These are phyloP conservation scores for Gracilaria vermiculophylla DNA, from an alignment of 23 red algal species.

Conservation along the genomic window DNA sequence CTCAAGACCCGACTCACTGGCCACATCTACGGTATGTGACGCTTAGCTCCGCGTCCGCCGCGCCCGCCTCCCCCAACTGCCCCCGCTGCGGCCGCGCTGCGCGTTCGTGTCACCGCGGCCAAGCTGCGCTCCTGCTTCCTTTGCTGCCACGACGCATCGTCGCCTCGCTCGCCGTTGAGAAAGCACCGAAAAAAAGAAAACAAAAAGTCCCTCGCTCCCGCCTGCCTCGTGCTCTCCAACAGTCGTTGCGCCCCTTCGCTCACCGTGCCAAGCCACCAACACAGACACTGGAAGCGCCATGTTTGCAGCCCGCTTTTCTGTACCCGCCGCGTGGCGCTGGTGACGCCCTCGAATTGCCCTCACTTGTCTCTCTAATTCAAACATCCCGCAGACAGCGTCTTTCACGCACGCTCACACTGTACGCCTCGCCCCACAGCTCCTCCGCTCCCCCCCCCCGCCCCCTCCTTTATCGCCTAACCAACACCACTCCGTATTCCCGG, in stretches of 20 bases:
- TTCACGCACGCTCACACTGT: slow-evolving; percentile 2
- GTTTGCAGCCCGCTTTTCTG: not conserved
- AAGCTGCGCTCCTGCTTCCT: not conserved
- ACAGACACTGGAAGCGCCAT: no score
- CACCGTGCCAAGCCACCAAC: not conserved
- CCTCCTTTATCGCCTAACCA: not conserved
- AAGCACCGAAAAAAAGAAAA: not conserved
- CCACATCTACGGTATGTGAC: slow-evolving; percentile 49
- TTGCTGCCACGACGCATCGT: not conserved
- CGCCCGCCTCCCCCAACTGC: not conserved
- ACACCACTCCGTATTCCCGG: not conserved
- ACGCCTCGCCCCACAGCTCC: not conserved
- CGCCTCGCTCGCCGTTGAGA: no score
- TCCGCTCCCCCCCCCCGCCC: no score
- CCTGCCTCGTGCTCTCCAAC: not conserved
- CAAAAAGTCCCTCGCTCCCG: not conserved
- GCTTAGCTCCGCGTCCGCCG: not conserved
- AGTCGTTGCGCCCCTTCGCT: not conserved
- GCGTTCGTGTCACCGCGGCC: not conserved
- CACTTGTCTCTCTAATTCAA: not conserved
- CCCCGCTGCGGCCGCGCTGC: not conserved
- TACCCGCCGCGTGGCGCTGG: not conserved
- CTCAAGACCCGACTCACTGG: slow-evolving; percentile 28
- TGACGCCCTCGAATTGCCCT: not conserved
- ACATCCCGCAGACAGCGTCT: slow-evolving; percentile 4